These are phyloP conservation scores for Eremothecium gossypii DNA, from an alignment of 1,139 yeast genomes.

Conservation along the genomic window DNA sequence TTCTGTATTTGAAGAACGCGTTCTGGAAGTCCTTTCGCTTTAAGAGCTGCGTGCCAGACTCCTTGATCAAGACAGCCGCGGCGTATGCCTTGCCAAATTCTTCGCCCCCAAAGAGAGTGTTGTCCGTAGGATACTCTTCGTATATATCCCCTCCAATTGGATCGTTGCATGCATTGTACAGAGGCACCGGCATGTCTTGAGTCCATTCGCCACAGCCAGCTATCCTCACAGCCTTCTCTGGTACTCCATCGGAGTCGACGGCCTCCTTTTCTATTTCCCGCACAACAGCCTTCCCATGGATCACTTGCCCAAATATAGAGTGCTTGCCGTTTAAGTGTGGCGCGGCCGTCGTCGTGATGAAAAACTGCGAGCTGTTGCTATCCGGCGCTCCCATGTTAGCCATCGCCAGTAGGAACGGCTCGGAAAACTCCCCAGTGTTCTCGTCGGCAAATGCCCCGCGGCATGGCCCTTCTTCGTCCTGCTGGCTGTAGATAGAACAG, in stretches of 20 bases:
- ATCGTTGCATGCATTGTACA: slow-evolving; percentile 53
- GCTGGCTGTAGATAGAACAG: slow-evolving; percentile 35
- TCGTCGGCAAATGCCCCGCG: slow-evolving; percentile 50
- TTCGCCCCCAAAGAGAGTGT: slow-evolving; percentile 46
- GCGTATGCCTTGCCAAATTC: slow-evolving; percentile 43
- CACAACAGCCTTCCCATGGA: slow-evolving; percentile 62
- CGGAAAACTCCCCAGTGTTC: slow-evolving; percentile 40
- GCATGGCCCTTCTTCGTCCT: slow-evolving; percentile 14
- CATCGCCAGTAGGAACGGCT: slow-evolving; percentile 54
- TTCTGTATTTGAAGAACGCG: slow-evolving; percentile 52
- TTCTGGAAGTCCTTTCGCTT: slow-evolving; percentile 42
- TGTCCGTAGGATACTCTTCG: slow-evolving; percentile 73
- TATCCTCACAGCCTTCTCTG: slow-evolving; percentile 40
- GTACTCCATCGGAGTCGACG: slow-evolving; percentile 40
- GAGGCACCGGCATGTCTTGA: slow-evolving; percentile 43
- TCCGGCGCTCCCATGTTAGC: slow-evolving; percentile 54
- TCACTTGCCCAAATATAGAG: slow-evolving; percentile 60
- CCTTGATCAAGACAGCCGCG: slow-evolving; percentile 49
- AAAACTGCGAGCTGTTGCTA: slow-evolving; percentile 68
- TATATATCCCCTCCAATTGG: slow-evolving; percentile 57
- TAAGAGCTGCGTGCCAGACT: slow-evolving; percentile 53
- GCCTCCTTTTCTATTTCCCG: slow-evolving; percentile 49
- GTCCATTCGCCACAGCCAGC: slow-evolving; percentile 60
- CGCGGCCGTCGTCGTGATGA: slow-evolving; percentile 61
- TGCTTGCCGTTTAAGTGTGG: slow-evolving; percentile 72